Evolutionary conservation across 345 rosid species (phyloP).

Genomic region (Camelina laxa): DNA sequence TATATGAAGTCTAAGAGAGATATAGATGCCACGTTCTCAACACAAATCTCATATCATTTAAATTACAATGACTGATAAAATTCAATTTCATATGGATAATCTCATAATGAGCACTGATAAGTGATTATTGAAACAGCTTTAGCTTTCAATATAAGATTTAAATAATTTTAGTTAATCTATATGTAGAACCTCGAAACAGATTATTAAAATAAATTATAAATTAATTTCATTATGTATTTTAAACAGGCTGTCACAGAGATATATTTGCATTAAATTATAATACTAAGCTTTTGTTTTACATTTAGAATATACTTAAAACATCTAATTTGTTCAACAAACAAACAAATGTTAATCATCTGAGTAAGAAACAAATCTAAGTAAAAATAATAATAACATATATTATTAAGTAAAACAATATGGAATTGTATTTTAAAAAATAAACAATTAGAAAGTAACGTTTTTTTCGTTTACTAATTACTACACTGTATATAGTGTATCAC

Average conservation of each 20-base stretch:
- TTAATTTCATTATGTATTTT: no score
- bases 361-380: no score
- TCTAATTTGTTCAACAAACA: not conserved
- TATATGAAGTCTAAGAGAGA: not conserved
- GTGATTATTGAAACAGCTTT: not conserved
- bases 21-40: not conserved
- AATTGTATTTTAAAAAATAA: not conserved
- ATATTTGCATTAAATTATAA: not conserved
- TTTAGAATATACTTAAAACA: not conserved
- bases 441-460: not conserved
- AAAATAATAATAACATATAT: not conserved
- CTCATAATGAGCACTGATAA: not conserved
- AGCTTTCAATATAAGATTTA: not conserved
- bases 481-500: not conserved
- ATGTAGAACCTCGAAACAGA: not conserved
- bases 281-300: not conserved
- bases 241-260: not conserved
- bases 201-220: not conserved
- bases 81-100: not conserved
- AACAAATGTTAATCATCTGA: not conserved
- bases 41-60: constrained; percentile 2
- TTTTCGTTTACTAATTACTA: not conserved
- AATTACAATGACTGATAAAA: not conserved
- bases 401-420: not conserved
- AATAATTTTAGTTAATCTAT: no score